Evolutionary conservation across 2,329 filamentous ascomycete genomes (phyloP), one percentile per base, ranked within the genome.

Genomic region (Xylariaceae sp.): DNA sequence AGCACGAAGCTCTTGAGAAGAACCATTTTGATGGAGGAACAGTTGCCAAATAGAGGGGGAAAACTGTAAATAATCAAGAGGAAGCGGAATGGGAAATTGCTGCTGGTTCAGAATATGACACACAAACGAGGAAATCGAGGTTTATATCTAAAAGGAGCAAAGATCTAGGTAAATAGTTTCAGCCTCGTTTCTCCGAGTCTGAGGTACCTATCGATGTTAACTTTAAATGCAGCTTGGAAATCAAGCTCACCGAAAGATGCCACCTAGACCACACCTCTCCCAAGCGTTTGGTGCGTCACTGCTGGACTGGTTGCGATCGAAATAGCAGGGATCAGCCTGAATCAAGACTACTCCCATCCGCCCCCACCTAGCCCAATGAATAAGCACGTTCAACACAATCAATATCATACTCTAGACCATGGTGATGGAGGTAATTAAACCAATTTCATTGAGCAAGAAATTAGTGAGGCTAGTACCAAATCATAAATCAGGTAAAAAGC

Each of bases 1-100:
- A 83, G 69, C 69, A 82, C 68, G 62, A 85, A 73, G 72, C 76
- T 78, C 75, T 81, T 83, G 59, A 85, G 59, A 49, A 80, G 70
- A 62, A 82, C 77, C 78, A 82, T 59, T 48, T 52, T 42, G 40
- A 19, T 17, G 35, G 35, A 3, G 27, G 17, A 35, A 39, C 36
- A 46, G 51, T 22, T 42, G 38, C 7, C 22, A 27, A 7, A 27
- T 27, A 5, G 22, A 27, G 22, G 4, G 22, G 22, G n/a, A n/a
- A n/a, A n/a, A n/a, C n/a, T 27, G 7, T 4, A 7, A 7, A 27
- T 27, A 27, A 27, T n/a, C 22, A 7, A 5, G 22, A 5, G 22
- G 22, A 27, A 27, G 22, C 22, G 7, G 7, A 27, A 45, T 48
- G 44, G 48, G 30, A 27, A 54, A 36, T 47, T 42, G 42, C 11